A percentile compares a stretch with the other conserved stretches of the same genome.
Evolutionary conservation across 202 grass and related monocot species (phyloP).

Genomic region (Alloteropsis angusta): DNA sequence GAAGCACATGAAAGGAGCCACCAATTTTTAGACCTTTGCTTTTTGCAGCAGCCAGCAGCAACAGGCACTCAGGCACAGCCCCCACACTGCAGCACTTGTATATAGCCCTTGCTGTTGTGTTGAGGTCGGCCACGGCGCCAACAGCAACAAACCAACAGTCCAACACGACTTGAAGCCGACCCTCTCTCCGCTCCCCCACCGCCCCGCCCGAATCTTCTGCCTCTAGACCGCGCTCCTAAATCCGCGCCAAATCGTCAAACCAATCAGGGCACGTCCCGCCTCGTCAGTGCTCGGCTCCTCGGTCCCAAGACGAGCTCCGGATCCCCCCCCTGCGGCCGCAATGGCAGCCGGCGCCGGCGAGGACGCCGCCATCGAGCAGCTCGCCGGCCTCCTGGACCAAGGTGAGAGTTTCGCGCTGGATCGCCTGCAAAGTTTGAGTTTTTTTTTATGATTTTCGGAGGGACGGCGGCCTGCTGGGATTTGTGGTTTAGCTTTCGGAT

Average conservation of each 20-base stretch:
- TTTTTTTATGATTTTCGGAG: neutral
- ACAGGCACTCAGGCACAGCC: neutral
- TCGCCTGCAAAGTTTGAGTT: neutral
- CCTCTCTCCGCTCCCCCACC: no score
- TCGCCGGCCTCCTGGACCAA: constrained; percentile 38
- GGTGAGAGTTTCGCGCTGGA: constrained; percentile 8
- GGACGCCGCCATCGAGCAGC: constrained; percentile 43
- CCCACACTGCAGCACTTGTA: neutral
- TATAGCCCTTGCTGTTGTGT: neutral
- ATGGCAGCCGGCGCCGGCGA: constrained; percentile 39
- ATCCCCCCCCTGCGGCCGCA: neutral
- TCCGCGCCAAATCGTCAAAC: constrained; percentile 27
- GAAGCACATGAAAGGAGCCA: neutral
- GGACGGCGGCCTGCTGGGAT: neutral
- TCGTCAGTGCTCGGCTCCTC: neutral
- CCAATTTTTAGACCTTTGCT: neutral
- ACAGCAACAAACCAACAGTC: neutral
- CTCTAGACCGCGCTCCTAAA: neutral
- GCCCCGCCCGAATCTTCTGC: constrained; percentile 10
- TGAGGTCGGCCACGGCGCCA: neutral
- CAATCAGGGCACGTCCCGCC: neutral
- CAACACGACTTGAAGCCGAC: constrained; percentile 5
- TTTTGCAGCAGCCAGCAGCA: neutral
- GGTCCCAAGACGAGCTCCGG: neutral
- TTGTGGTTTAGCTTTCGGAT: neutral